These are phyloP conservation scores for Talaromyces marneffei DNA, from an alignment of 2,329 filamentous ascomycete species.

Conservation along the genomic window DNA sequence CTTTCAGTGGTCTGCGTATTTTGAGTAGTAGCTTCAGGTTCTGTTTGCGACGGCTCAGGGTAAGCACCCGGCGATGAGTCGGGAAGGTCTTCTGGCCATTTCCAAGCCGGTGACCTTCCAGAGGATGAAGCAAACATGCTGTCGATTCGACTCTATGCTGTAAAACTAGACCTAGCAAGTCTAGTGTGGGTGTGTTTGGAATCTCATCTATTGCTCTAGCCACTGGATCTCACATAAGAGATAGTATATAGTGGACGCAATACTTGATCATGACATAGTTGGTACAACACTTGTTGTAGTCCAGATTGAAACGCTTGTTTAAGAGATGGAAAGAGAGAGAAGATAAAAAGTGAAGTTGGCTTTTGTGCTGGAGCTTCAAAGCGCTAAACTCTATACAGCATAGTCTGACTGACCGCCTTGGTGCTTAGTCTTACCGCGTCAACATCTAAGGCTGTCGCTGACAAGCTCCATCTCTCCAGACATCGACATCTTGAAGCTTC, in stretches of 20 bases:
- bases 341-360: slow-evolving; percentile 8
- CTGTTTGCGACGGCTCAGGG: slow-evolving; percentile 4
- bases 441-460: slow-evolving; percentile 28
- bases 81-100: slow-evolving; percentile 15
- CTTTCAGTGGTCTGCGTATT: slow-evolving; percentile 16
- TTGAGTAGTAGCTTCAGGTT: slow-evolving; percentile 16
- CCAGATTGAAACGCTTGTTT: not conserved
- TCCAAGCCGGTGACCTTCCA: slow-evolving; percentile 7
- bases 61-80: not conserved
- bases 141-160: not conserved
- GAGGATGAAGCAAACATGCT: slow-evolving; percentile 1
- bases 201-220: not conserved
- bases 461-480: slow-evolving; percentile 9
- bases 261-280: not conserved
- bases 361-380: slow-evolving; percentile 1
- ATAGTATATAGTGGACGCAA: not conserved
- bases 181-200: not conserved
- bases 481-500: slow-evolving; percentile 23
- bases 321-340: slow-evolving; percentile 19
- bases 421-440: slow-evolving; percentile 22
- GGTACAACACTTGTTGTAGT: not conserved
- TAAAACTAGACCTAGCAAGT: not conserved
- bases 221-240: not conserved
- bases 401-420: slow-evolving; percentile 16
- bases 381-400: slow-evolving; percentile 4